Conservation (phyloP, 139 green algal genomes). For the Tetradesmus obliquus region DNA sequence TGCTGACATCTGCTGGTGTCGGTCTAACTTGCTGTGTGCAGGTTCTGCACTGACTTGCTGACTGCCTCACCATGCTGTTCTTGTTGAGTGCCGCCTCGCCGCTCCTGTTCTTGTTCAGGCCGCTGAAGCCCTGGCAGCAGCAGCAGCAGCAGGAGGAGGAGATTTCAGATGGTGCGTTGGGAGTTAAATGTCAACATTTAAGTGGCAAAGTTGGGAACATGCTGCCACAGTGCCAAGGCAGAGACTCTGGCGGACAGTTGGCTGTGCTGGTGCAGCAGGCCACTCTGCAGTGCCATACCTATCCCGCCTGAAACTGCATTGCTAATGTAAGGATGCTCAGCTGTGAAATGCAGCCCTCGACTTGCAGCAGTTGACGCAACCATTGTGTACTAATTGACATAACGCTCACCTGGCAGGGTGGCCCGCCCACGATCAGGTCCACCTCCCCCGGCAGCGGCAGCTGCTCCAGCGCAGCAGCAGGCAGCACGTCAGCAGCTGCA, state of each 20-base stretch:
- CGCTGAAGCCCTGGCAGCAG: conserved; percentile 90
- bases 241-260: too few relatives aligned
- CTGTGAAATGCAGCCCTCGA: too few relatives aligned
- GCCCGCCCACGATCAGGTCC: conserved; percentile 95
- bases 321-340: too few relatives aligned
- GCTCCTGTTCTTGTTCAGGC: conserved; percentile 91
- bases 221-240: too few relatives aligned
- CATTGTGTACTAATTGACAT: too few relatives aligned
- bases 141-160: neutral
- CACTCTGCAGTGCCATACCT: too few relatives aligned
- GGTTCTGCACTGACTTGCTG: neutral
- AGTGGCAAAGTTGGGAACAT: too few relatives aligned
- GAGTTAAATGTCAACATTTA: too few relatives aligned
- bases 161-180: neutral
- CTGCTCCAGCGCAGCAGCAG: neutral
- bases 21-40: neutral
- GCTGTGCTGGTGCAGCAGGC: too few relatives aligned
- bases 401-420: conserved; percentile 78
- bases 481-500: neutral
- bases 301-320: too few relatives aligned
- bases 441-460: conserved; percentile 90
- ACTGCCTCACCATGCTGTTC: neutral
- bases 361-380: too few relatives aligned
- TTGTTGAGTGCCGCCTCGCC: neutral
- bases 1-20: too few relatives aligned